Base-by-base conservation (phyloP, 371 early-diverging fungal species). In the Circinella umbellata region DNA sequence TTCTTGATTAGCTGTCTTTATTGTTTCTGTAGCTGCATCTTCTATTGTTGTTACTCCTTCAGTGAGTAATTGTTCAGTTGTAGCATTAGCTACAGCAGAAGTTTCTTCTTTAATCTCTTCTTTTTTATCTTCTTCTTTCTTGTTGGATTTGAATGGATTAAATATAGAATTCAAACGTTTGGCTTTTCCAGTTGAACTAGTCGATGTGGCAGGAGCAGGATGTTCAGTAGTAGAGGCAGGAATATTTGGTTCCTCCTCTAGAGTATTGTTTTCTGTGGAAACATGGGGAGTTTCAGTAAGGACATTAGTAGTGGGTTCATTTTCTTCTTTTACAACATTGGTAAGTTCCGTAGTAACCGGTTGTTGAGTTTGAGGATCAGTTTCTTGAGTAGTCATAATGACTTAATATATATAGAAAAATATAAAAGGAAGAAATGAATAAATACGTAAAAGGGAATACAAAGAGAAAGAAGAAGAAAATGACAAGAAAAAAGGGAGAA, bases 81-180 rank as follows among this genome's bases (percentile, higher is more conserved):
- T 51, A 51, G 51, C 3, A 51, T 8, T 15, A 13, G 51, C 14
- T 51, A 15, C 51, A 13, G 1, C 47, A 54, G 54, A 7, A 18
- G 57, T 3, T 57, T 18, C 57, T 57, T 57, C 57, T 57, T 57
- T 7, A 13, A 1, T 5, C 6, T 57, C 35, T 34, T 34, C 57
- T 34, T 57, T 34, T 34, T 57, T 34, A 9, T 57, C 35, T 57
- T 34, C 57, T 14, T 57, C 57, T 14, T 57, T 57, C n/a, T 57
- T 57, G 57, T 18, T 57, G 27, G 57, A 57, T 34, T 57, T 57
- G 57, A 57, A 57, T 27, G 57, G 57, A 57, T 57, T 57, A 27
- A 57, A 57, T 14, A 57, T 27, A 27, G 27, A 34, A 34, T 57
- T 57, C 27, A 57, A 57, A 34, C 57, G 57, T n/a, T 57, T 57